Percentiles rank a stretch among this genome's conserved stretches.
Evolutionary conservation across 305 asterid genomes (phyloP).

Genomic region (Fraxinus xanthoxyloides): DNA sequence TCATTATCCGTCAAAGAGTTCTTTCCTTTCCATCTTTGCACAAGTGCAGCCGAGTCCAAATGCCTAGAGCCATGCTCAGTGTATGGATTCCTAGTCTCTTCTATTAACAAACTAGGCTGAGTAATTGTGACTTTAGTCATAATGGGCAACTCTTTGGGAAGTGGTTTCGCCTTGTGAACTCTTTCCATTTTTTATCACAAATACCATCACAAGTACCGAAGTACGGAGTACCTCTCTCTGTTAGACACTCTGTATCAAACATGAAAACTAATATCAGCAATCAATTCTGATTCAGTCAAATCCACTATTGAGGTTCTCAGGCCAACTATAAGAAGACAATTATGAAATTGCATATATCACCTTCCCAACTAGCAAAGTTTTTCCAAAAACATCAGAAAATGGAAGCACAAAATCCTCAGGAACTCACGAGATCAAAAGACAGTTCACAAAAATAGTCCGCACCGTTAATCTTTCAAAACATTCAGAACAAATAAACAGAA

Average conservation of each 20-base stretch:
- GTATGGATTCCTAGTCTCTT: conserved; percentile 36
- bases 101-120: conserved; percentile 39
- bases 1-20: conserved; percentile 50
- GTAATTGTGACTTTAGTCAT: conserved; percentile 33
- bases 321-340: background rate
- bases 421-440: background rate
- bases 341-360: background rate
- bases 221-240: conserved; percentile 18
- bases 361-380: background rate
- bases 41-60: conserved; percentile 30
- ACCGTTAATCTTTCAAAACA: background rate
- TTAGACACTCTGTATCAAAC: conserved; percentile 29
- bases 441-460: background rate
- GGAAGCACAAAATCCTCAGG: background rate
- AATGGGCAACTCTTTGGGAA: conserved; percentile 52
- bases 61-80: conserved; percentile 36
- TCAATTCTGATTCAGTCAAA: conserved; percentile 13
- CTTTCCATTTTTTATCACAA: conserved; percentile 57
- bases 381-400: background rate
- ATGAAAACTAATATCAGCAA: conserved; percentile 14
- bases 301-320: conserved; percentile 2
- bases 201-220: conserved; percentile 53
- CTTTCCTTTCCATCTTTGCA: conserved; percentile 66
- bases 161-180: conserved; percentile 47
- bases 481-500: background rate